These are phyloP conservation scores for Thymus mandschuricus DNA, from an alignment of 257 asterid species.

Conservation along the genomic window DNA sequence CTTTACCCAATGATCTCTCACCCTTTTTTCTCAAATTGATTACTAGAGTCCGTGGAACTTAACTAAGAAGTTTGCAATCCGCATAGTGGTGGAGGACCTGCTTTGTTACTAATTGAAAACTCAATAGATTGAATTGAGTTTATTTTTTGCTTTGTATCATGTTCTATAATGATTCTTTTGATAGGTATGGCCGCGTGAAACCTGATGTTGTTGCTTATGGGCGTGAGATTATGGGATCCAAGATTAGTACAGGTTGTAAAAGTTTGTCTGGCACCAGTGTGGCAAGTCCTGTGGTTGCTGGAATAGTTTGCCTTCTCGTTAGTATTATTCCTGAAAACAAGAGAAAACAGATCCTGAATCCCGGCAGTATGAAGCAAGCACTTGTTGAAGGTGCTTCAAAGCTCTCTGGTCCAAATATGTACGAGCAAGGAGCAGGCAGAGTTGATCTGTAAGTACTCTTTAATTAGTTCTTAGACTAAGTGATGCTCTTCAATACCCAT, in stretches of 20 bases:
- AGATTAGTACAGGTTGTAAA: constrained; percentile 97
- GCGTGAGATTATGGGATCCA: constrained; percentile 97
- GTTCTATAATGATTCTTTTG: constrained; percentile 30
- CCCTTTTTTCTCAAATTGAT: background rate
- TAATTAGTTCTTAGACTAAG: constrained; percentile 25
- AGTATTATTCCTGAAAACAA: constrained; percentile 81
- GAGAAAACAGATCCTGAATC: constrained; percentile 83
- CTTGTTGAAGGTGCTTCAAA: constrained; percentile 98
- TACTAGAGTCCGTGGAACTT: constrained; percentile 17
- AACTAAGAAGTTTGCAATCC: constrained; percentile 1
- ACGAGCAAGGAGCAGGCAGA: constrained; percentile 99
- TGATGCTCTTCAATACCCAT: constrained; percentile 23
- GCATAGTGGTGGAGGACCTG: constrained; percentile 17
- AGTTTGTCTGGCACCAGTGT: constrained; percentile 99
- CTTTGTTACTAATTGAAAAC: constrained; percentile 20
- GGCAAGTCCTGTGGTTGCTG: constrained; percentile 99
- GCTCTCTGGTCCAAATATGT: constrained; percentile 96
- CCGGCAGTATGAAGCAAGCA: constrained; percentile 97
- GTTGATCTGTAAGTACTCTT: constrained; percentile 89
- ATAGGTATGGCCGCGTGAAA: constrained; percentile 97
- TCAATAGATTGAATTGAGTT: background rate
- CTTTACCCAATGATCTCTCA: background rate
- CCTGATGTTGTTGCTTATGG: constrained; percentile 99
- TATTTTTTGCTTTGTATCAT: constrained; percentile 16
- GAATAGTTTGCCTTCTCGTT: constrained; percentile 95